Evolutionary conservation across 2,329 filamentous ascomycete species (phyloP).

Genomic region (Bipolaris victoriae): DNA sequence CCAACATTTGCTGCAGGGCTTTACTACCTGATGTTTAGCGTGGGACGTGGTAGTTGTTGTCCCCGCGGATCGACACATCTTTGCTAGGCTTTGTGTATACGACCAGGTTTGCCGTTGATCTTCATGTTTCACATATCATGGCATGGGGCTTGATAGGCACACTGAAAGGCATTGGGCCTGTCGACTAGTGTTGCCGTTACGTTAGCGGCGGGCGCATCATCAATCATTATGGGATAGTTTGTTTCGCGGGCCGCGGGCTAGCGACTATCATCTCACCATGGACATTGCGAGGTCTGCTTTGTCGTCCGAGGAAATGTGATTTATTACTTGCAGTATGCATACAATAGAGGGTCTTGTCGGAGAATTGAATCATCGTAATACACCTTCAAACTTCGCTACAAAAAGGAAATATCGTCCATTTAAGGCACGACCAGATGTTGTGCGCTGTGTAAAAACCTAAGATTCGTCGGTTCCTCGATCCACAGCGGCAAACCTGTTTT

Average conservation of each 20-base stretch:
- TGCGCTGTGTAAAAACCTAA: not conserved
- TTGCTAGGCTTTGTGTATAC: too few relatives aligned
- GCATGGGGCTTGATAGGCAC: not conserved
- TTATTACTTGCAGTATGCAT: not conserved
- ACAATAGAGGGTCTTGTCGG: too few relatives aligned
- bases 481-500: not conserved
- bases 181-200: not conserved
- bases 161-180: not conserved
- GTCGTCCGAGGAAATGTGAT: not conserved
- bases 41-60: too few relatives aligned
- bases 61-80: too few relatives aligned
- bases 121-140: not conserved
- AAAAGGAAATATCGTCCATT: too few relatives aligned
- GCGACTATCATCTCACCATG: not conserved
- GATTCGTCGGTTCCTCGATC: not conserved
- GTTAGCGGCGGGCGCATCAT: slow-evolving; percentile 1
- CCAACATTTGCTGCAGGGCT: too few relatives aligned
- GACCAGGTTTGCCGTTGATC: too few relatives aligned
- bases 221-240: not conserved
- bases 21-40: too few relatives aligned
- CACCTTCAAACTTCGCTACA: too few relatives aligned
- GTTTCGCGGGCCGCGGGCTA: not conserved
- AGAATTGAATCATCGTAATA: too few relatives aligned
- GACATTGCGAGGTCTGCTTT: not conserved
- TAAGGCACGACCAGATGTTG: too few relatives aligned